phyloP scores from a whole-genome alignment of 305 asterid genomes.

The Fraxinus nigra region DNA sequence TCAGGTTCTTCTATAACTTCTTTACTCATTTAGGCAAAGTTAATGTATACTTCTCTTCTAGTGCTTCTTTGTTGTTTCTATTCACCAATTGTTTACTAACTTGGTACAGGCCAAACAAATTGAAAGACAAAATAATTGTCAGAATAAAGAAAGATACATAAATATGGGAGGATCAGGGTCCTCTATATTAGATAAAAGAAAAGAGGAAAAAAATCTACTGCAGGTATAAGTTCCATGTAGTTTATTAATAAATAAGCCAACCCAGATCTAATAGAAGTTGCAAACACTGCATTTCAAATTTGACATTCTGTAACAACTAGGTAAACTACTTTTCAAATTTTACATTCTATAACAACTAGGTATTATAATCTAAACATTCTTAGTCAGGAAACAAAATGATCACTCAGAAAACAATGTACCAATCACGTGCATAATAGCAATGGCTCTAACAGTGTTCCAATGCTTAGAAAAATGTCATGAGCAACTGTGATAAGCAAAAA shows the following conservation, averaged over 20 bases:
- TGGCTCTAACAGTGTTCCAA: not conserved
- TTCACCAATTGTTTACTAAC: not conserved
- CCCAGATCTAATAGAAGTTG: not conserved
- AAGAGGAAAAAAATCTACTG: not conserved
- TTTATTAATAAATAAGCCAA: not conserved
- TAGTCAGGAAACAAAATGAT: not conserved
- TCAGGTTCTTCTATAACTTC: not conserved
- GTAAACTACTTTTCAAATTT: not conserved
- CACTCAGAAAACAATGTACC: not conserved
- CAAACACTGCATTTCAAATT: not conserved
- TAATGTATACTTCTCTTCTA: not conserved
- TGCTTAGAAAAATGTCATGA: slow-evolving; percentile 4
- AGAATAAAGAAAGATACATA: not conserved
- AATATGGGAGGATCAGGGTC: not conserved
- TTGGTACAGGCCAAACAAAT: not conserved
- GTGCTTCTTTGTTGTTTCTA: not conserved
- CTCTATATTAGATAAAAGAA: not conserved
- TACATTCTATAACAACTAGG: not conserved
- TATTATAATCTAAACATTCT: not conserved
- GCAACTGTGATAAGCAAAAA: not conserved
- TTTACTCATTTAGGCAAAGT: not conserved
- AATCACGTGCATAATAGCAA: not conserved
- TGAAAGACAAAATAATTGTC: not conserved
- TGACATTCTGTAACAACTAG: not conserved
- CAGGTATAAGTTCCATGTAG: not conserved